Conservation (phyloP, 2,329 filamentous ascomycete genomes). For the Zopfia rhizophila region DNA sequence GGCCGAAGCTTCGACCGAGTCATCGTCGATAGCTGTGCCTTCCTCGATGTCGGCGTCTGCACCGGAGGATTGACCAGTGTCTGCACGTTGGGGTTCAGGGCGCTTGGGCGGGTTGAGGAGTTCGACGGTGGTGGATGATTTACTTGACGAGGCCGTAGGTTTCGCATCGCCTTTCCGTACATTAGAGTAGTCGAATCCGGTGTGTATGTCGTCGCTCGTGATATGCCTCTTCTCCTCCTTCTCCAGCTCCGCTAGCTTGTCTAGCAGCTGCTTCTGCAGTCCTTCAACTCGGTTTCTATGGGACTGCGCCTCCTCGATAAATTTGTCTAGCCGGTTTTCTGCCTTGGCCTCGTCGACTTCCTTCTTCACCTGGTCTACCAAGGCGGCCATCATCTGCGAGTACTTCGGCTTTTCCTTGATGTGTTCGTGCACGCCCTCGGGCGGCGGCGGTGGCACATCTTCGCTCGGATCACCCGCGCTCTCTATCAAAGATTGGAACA, state of each 20-base stretch:
- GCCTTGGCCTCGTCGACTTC: conserved; percentile 79
- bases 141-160: conserved; percentile 35
- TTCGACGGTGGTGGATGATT: conserved; percentile 65
- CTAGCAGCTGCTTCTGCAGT: conserved; percentile 78
- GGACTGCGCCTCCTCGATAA: conserved; percentile 78
- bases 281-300: conserved; percentile 82
- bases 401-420: conserved; percentile 83
- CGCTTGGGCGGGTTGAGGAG: conserved; percentile 75
- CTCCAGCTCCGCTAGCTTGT: conserved; percentile 83
- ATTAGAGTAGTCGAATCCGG: conserved; percentile 88
- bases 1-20: conserved; percentile 78
- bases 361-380: conserved; percentile 93
- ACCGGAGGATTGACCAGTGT: conserved; percentile 63
- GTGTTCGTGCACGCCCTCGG: conserved; percentile 80
- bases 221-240: conserved; percentile 89
- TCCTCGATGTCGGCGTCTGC: conserved; percentile 72
- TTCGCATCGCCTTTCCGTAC: conserved; percentile 63
- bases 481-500: conserved; percentile 91
- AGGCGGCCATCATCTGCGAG: conserved; percentile 97
- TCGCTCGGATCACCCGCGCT: conserved; percentile 70
- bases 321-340: conserved; percentile 74
- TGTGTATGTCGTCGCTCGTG: conserved; percentile 88
- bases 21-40: conserved; percentile 69
- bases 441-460: conserved; percentile 80
- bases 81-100: conserved; percentile 48